Base-by-base conservation (phyloP, 1,139 yeast genomes). In the Blastobotrys persicus region DNA sequence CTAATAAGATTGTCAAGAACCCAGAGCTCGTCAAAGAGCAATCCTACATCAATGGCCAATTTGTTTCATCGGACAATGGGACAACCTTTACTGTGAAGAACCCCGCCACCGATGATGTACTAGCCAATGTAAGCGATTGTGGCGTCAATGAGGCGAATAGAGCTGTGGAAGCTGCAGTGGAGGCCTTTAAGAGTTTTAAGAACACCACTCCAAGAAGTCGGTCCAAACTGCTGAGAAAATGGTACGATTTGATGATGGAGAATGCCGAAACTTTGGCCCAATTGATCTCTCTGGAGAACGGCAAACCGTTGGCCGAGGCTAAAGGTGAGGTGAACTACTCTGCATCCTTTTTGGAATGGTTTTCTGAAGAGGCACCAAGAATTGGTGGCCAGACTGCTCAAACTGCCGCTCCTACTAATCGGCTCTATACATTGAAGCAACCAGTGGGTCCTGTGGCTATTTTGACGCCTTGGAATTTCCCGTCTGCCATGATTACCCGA, bases 381-480 rank as follows among this genome's bases (percentile, higher is more conserved):
- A 65, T 79, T 35, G 78, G 82, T 56, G 95, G 95, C 20, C 80
- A 80, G 53, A 76, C 84, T 1, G 81, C 87, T 49, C 81, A 80
- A 49, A 84, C 94, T 1, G 68, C 79, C 12, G 76, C 73, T 59
- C 69, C 79, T 26, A 59, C 70, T 20, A 81, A 77, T 64, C 75
- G 88, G 59, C 83, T 85, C 31, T 66, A 80, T 53, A 78, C 94
- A 1, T 58, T 79, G 45, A 80, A 82, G 60, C 88, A 85, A 64
- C 95, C 95, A n/a, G 76, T 89, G 46, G 96, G 96, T 16, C 94
- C 87, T 1, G 87, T 91, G 59, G 96, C 95, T 28, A 79, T 89
- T 51, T 73, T 89, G 58, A 87, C 96, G 2, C 97, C 97, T 17
- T 89, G 96, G 96, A 91, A 89, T 67, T 89, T 89, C 71, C 98